These are phyloP conservation scores for Diutina rugosa DNA, from an alignment of 1,139 yeast genomes.

Conservation along the genomic window DNA sequence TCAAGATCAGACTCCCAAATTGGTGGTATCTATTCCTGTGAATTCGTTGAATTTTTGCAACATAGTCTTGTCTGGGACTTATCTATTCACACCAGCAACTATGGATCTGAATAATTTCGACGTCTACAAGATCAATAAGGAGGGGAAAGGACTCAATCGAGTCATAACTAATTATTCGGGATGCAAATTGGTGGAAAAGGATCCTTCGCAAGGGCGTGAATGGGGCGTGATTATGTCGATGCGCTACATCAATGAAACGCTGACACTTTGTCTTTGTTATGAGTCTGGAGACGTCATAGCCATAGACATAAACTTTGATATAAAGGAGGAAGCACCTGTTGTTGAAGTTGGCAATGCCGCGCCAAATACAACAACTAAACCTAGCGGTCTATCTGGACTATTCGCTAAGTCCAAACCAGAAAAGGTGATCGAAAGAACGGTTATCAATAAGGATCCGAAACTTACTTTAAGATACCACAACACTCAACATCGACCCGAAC, in stretches of 20 bases:
- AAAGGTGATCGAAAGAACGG: neutral
- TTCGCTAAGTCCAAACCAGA: neutral
- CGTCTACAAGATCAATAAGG: neutral
- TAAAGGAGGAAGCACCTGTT: neutral
- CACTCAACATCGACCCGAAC: neutral
- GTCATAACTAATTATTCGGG: neutral
- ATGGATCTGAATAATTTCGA: conserved; percentile 1
- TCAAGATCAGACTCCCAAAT: neutral
- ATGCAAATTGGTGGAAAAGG: neutral
- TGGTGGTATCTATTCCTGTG: neutral
- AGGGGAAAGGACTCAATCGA: neutral
- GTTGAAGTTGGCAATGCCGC: neutral
- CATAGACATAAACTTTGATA: neutral
- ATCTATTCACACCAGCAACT: neutral
- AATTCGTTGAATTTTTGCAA: neutral
- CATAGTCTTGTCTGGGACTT: neutral
- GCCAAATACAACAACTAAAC: neutral
- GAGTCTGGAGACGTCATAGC: conserved; percentile 1
- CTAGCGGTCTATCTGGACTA: neutral
- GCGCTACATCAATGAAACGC: neutral
- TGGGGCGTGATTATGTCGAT: conserved; percentile 1
- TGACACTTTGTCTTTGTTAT: neutral
- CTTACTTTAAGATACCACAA: neutral
- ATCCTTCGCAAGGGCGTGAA: neutral
- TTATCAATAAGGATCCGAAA: neutral